These are phyloP conservation scores for Quercus phellos DNA, from an alignment of 331 rosid species.

Conservation along the genomic window DNA sequence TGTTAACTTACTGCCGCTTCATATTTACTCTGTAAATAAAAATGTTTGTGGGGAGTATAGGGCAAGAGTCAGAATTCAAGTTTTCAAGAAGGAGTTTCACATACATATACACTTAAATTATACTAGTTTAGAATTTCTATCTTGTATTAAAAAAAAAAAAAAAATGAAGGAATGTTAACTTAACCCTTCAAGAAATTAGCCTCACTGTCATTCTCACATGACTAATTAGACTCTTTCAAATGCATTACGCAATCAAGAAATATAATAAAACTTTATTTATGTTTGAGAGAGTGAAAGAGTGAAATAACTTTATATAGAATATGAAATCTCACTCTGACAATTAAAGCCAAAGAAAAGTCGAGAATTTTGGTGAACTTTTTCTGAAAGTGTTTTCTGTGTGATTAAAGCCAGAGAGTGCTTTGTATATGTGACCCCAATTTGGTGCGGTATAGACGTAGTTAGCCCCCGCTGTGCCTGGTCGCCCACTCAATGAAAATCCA, in stretches of 20 bases:
- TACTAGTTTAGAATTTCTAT: rapidly evolving
- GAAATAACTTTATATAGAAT: conserved; percentile 25
- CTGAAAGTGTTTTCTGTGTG: not conserved
- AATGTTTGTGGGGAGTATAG: rapidly evolving
- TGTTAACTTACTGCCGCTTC: rapidly evolving
- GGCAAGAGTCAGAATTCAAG: rapidly evolving
- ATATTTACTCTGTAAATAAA: rapidly evolving
- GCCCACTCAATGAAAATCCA: no score
- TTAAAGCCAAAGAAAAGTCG: conserved; percentile 3
- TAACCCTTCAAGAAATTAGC: not conserved
- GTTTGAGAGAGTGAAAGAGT: conserved; percentile 7
- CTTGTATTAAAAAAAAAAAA: not conserved
- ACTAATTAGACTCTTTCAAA: conserved; percentile 25
- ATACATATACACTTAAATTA: no score
- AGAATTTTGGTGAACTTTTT: conserved; percentile 11
- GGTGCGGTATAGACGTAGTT: not conserved
- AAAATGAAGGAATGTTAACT: no score
- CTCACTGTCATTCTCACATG: conserved; percentile 24
- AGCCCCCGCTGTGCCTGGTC: no score
- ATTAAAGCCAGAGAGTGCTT: not conserved
- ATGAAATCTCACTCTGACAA: conserved; percentile 28
- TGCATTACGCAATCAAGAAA: conserved; percentile 32
- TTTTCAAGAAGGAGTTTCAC: rapidly evolving
- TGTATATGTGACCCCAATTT: conserved; percentile 6
- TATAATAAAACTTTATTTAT: conserved; percentile 1